Evolutionary conservation across 345 rosid species (phyloP).

Genomic region (Cochlearia excelsa): DNA sequence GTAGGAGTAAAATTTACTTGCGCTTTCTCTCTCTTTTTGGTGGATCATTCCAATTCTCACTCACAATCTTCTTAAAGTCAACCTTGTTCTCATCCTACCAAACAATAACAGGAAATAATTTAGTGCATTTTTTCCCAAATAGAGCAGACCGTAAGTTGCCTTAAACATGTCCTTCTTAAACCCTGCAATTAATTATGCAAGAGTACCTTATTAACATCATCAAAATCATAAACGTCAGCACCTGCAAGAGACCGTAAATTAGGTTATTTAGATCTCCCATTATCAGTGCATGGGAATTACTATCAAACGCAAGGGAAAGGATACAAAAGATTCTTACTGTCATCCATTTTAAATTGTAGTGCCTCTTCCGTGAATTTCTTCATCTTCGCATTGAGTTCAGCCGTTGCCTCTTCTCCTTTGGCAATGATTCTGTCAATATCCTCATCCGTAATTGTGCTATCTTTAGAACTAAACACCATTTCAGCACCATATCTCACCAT

Average conservation of each 20-base stretch:
- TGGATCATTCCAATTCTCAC: slow-evolving; percentile 97
- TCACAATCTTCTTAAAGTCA: slow-evolving; percentile 90
- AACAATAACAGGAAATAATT: slow-evolving; percentile 6
- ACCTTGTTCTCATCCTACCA: slow-evolving; percentile 80
- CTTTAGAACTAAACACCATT: slow-evolving; percentile 99
- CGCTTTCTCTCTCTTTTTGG: slow-evolving; percentile 98
- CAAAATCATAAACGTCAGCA: slow-evolving; percentile 93
- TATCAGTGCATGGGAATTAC: no score
- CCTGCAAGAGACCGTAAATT: slow-evolving; percentile 43
- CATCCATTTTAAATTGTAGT: slow-evolving; percentile 95
- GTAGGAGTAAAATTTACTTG: slow-evolving; percentile 53
- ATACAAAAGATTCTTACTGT: slow-evolving; percentile 51
- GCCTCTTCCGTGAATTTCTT: slow-evolving; percentile 98
- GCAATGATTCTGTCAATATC: slow-evolving; percentile 99
- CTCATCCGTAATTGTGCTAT: slow-evolving; percentile 97
- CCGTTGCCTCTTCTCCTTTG: slow-evolving; percentile 97
- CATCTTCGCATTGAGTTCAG: slow-evolving; percentile 99
- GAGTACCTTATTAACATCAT: slow-evolving; percentile 76
- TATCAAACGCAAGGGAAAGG: slow-evolving; percentile 3
- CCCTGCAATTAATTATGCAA: slow-evolving; percentile 11
- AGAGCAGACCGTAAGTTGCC: slow-evolving; percentile 12
- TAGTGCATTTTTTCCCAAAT: background rate
- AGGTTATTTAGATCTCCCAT: slow-evolving; percentile 8
- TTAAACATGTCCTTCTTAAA: slow-evolving; percentile 14
- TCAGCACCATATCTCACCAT: slow-evolving; percentile 99